These are phyloP conservation scores for Fusarium decemcellulare DNA, from an alignment of 2,329 filamentous ascomycete species.

Conservation along the genomic window DNA sequence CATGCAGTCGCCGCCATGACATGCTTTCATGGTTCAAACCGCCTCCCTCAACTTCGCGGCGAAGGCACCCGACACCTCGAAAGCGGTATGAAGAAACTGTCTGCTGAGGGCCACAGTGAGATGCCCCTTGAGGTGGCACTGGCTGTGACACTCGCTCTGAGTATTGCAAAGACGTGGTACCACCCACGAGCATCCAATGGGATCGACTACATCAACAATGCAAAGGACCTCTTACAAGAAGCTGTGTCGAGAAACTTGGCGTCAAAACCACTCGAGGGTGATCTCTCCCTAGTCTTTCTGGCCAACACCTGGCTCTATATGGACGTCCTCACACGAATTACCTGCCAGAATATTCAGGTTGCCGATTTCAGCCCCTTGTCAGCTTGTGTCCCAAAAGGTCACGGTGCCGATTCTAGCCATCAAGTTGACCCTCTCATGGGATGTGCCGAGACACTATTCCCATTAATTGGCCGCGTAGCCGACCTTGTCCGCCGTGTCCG, in stretches of 20 bases:
- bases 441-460: conserved; percentile 24
- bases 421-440: conserved; percentile 32
- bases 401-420: neutral
- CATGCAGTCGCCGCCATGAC: conserved; percentile 36
- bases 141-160: conserved; percentile 18
- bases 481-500: conserved; percentile 26
- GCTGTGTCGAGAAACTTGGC: conserved; percentile 8
- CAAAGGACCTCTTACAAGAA: conserved; percentile 14
- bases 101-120: neutral
- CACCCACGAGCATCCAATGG: conserved; percentile 30
- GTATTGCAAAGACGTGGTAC: conserved; percentile 31
- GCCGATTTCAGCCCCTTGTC: conserved; percentile 22
- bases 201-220: conserved; percentile 16
- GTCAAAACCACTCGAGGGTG: neutral
- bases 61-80: conserved; percentile 20
- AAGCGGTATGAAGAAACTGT: conserved; percentile 14
- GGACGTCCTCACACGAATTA: conserved; percentile 31
- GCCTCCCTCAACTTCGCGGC: conserved; percentile 18
- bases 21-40: conserved; percentile 25
- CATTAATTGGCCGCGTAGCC: conserved; percentile 28
- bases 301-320: conserved; percentile 34
- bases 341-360: conserved; percentile 9
- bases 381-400: neutral
- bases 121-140: conserved; percentile 23
- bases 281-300: conserved; percentile 21